A percentile compares a stretch with the other conserved stretches of the same genome.
These are phyloP conservation scores for Torulaspora gathmanii DNA, from an alignment of 805 yeast genomes.

Conservation along the genomic window DNA sequence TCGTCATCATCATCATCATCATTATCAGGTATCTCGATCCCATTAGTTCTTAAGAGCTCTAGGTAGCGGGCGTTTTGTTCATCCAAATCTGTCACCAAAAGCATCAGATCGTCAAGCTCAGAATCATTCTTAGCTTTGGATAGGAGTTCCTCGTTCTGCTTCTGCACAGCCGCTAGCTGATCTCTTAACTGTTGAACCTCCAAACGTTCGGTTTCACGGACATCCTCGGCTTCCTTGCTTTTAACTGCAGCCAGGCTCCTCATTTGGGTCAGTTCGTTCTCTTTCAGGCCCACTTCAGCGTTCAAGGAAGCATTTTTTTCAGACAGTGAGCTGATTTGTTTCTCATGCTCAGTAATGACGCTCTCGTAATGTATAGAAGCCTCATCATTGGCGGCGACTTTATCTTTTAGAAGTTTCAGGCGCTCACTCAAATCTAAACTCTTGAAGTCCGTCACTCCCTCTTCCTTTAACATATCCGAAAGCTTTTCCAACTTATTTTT, in stretches of 20 bases:
- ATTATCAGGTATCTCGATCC: slow-evolving; percentile 63
- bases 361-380: slow-evolving; percentile 1
- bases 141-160: slow-evolving; percentile 13
- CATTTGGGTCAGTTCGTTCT: neutral
- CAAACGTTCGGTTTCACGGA: neutral
- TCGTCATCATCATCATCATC: slow-evolving; percentile 66
- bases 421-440: slow-evolving; percentile 1
- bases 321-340: neutral
- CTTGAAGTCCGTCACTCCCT: neutral
- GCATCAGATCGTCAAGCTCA: slow-evolving; percentile 61
- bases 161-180: slow-evolving; percentile 2
- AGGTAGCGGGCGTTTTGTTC: slow-evolving; percentile 60
- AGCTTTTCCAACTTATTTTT: slow-evolving; percentile 9
- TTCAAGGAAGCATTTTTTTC: slow-evolving; percentile 3
- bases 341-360: neutral
- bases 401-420: slow-evolving; percentile 1
- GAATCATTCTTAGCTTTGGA: slow-evolving; percentile 17
- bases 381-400: neutral
- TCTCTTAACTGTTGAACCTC: slow-evolving; percentile 8
- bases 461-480: slow-evolving; percentile 1
- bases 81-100: slow-evolving; percentile 72
- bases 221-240: neutral
- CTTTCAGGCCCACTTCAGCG: neutral
- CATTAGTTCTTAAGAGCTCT: slow-evolving; percentile 45
- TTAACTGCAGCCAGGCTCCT: neutral